Evolutionary conservation across 2,329 filamentous ascomycete genomes (phyloP).

Genomic region (Lizonia empirigonia): DNA sequence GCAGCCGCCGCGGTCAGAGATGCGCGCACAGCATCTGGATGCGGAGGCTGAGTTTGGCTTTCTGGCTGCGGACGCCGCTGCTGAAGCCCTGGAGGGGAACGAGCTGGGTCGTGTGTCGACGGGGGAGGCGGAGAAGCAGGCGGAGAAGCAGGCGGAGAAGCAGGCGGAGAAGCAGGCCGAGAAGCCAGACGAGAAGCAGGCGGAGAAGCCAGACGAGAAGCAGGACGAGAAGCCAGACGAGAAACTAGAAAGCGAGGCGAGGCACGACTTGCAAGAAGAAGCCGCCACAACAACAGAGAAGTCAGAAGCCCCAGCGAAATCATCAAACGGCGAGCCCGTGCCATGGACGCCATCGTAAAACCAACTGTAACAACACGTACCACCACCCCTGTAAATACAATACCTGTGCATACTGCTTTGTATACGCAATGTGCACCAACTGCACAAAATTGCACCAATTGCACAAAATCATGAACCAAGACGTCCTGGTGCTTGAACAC

Average conservation of each 20-base stretch:
- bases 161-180: not conserved
- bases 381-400: not conserved
- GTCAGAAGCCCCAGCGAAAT: constrained; percentile 2
- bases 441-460: too few relatives aligned
- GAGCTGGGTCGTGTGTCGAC: not conserved
- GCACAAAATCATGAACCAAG: too few relatives aligned
- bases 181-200: not conserved
- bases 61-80: not conserved
- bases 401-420: not conserved
- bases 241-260: not conserved
- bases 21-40: not conserved
- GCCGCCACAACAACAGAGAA: not conserved
- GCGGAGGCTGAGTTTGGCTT: not conserved
- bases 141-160: too few relatives aligned
- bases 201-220: not conserved
- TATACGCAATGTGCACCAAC: not conserved
- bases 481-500: too few relatives aligned
- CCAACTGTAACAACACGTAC: constrained; percentile 1
- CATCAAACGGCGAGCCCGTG: not conserved
- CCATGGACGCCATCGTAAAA: constrained; percentile 7
- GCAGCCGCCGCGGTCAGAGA: not conserved
- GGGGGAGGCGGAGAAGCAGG: not conserved
- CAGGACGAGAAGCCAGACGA: not conserved
- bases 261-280: not conserved
- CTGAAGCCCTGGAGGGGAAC: not conserved